Base-by-base conservation (phyloP, 2,329 filamentous ascomycete genomes). In the Hypoxylon sp. region DNA sequence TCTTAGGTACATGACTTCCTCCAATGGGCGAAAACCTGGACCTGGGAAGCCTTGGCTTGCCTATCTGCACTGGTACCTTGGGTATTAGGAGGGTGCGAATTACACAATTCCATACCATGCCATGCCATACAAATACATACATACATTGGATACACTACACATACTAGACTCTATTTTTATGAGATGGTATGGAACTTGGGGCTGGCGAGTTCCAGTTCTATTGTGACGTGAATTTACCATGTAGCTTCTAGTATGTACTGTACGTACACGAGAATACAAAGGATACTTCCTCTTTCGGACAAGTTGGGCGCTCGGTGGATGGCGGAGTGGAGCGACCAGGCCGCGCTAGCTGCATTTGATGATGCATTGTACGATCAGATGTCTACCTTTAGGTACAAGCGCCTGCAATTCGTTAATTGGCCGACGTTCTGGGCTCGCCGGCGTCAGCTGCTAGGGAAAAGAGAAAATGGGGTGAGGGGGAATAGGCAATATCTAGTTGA, bases 281-380 rank as follows among this genome's bases (percentile, higher is more conserved):
- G 41, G 9, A 37, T 61, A 48, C 52, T 47, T 39, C 25, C 23
- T 41, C 55, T 53, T 56, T 39, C 47, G 39, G 52, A 61, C 56
- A 46, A 59, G 37, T 46, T 23, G 34, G 41, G 45, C 23, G 29
- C 32, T 54, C 43, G 59, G 50, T 61, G 64, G 55, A 47, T 45
- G 25, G 32, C 8, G 14, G 37, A 30, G 61, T 67, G 63, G 63
- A 50, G 57, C 16, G 37, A 47, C 32, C 5, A 45, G 25, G 39
- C 19, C 34, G 47, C 64, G 52, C 67, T 70, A 70, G 65, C 67
- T 63, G 27, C 48, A 65, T 70, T 65, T 16, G 59, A 70, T 59
- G 58, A 58, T 65, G 55, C 59, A 69, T 67, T 67, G 61, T 46
- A 69, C 67, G 64, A 69, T 69, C 58, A 61, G 48, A 23, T 50